Base-by-base conservation (phyloP, 202 grass and related monocot species). In the Elaeis oleifera region DNA sequence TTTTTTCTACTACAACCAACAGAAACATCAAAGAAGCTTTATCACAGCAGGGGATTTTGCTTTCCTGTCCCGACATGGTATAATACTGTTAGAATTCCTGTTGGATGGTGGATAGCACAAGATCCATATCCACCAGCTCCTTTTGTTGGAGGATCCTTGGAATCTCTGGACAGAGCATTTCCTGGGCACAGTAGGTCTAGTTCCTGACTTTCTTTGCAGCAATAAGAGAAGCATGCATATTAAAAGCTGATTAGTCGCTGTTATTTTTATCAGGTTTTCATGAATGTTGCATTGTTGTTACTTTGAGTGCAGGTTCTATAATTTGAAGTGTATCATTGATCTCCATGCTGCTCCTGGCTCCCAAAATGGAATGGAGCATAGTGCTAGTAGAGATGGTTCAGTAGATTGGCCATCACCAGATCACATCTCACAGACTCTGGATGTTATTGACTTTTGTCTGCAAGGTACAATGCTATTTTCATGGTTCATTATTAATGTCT, bases 361-460 rank as follows among this genome's bases (percentile, higher is more conserved):
- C 17, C 83, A 91, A 76, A 91, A 91, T 66, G 88, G 88, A 56
- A 84, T 81, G 76, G 88, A 91, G 81, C 88, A 91, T 68, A 91
- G 80, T 76, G 83, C 83, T 18, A 91, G 88, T 55, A 84, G 80
- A 76, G 88, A 91, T 83, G 88, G 88, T 54, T 90, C 77, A 0
- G 73, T 86, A 51, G 61, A 74, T 69, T 90, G 88, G 88, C 83
- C 77, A 55, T 81, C 66, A 3, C 58, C 70, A 49, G 67, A 64
- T 58, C 61, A 76, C 68, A 66, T 86, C 78, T 86, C 83, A 27
- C 80, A 90, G 80, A 83, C 79, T 64, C 57, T 90, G 51, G 73
- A 80, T 75, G 77, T 86, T 9, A 78, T 90, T 66, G 70, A 83
- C 7, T 90, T 90, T 67, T 91, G 39, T 75, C 63, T 5, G 63